Evolutionary conservation across 2,329 filamentous ascomycete genomes (phyloP), one percentile per base, ranked within the genome.

Genomic region (Fusarium sp.): DNA sequence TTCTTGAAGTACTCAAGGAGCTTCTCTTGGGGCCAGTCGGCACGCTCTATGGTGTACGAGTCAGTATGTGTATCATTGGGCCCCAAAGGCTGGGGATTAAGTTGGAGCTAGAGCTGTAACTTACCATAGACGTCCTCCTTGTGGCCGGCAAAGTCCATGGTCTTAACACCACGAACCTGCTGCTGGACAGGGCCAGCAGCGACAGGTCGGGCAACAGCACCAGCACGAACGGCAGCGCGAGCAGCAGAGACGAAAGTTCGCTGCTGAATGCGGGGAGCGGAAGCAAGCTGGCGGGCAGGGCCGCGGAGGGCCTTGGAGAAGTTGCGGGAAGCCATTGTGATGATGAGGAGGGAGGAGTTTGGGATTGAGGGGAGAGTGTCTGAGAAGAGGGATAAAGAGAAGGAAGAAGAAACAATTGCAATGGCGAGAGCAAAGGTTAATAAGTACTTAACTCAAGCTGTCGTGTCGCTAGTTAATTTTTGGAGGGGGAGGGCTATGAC

Each of bases 1-100:
- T 99, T 90, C 90, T 98, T 98, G 93, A 99, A 99, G 91, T 95
- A 99, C 74, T 98, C 94, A 82, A 96, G 87, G 81, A 99, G 94
- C 92, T 97, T 98, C 88, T 98, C 95, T 83, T 92, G 90, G 76
- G 96, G 96, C 96, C 96, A 99, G 87, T 99, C 96, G 81, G 89
- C 93, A 86, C 96, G 94, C 90, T 99, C 96, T 96, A 24, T 57
- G 65, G 41, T n/a, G 62, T 76, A 69, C 46, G 62, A 42, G 66
- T 80, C 63, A 82, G 78, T 27, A 61, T 59, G 29, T 20, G 42
- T 48, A 11, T 30, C 46, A 25, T 52, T 57, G 27, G 41, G 13
- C 13, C 10, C 37, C 14, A 25, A 18, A 37, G 29, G 64, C 20
- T 47, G 22, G 45, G 54, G 40, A 25, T 27, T 22, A 46, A 70